Percentiles rank a stretch among this genome's conserved stretches.
phyloP scores from a whole-genome alignment of 2,329 filamentous ascomycete genomes.

The Cercospora nicotianae region DNA sequence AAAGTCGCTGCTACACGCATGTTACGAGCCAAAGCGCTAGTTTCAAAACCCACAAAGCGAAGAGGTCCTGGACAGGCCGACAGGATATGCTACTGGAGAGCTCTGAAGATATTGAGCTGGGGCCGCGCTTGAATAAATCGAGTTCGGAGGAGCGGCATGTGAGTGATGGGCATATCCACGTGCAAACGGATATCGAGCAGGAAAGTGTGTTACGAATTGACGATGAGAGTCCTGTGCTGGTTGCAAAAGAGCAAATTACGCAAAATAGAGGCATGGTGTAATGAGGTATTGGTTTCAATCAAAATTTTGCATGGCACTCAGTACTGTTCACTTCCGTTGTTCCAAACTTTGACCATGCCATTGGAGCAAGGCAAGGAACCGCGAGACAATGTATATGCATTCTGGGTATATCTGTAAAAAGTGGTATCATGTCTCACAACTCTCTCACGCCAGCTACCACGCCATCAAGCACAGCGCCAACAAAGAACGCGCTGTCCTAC shows the following conservation, averaged over 20 bases:
- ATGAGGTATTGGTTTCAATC: neutral
- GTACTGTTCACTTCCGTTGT: neutral
- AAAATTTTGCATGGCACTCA: neutral
- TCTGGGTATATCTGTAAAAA: neutral
- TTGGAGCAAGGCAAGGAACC: neutral
- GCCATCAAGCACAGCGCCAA: conserved; percentile 8
- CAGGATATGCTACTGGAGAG: conserved; percentile 5
- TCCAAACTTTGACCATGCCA: neutral
- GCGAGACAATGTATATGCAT: neutral
- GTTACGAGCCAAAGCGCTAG: neutral
- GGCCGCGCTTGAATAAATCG: neutral
- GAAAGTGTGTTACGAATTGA: conserved; percentile 1
- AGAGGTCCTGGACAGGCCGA: conserved; percentile 1
- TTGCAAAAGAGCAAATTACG: neutral
- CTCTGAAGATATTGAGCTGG: conserved; percentile 20
- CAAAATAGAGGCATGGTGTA: neutral
- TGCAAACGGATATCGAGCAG: conserved; percentile 24
- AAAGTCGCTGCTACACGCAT: conserved; percentile 3
- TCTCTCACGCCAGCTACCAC: conserved; percentile 6
- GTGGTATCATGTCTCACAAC: conserved; percentile 2
- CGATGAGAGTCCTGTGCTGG: neutral
- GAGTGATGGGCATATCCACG: conserved; percentile 18
- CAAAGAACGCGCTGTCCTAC: conserved; percentile 6
- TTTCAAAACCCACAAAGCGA: neutral
- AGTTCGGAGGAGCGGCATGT: neutral